Evolutionary conservation across 2,329 filamentous ascomycete species (phyloP), one percentile per base, ranked within the genome.

Genomic region (Trichoderma sp.): DNA sequence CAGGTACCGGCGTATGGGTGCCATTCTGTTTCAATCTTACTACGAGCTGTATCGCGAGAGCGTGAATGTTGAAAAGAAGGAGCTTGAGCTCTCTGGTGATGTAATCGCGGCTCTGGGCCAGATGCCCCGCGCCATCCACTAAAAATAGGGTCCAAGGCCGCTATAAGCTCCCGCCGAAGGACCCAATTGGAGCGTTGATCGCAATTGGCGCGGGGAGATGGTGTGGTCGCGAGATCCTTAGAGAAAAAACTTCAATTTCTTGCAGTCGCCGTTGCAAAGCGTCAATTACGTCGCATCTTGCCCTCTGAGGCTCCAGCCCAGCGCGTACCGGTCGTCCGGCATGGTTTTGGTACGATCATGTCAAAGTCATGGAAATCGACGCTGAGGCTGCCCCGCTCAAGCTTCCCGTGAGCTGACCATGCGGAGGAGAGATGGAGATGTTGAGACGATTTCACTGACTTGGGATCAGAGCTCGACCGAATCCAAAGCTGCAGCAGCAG

Each of bases 1-100:
- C 74, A 98, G 89, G 83, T 98, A 98, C 80, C 95, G 91, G 76
- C 95, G 92, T 65, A 98, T 91, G 12, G 95, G 95, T 14, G 95
- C 93, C 95, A 98, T 98, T 16, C 9, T 11, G 24, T 31, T 21
- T 16, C 27, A 62, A 14, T 24, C 7, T 29, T 21, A 14, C 16
- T 35, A 35, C 59, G 24, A 27, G 45, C 8, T 29, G n/a, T 64
- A 56, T 65, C n/a, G 60, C 29, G 41, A 21, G 45, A 73, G 59
- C 69, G 69, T 73, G 41, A 65, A 73, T 63, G 60, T 45, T 50
- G 56, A 50, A 59, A 53, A 41, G 31, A 50, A n/a, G 45, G 24
- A 35, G 41, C 60, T 50, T 35, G 65, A 38, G 33, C 33, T 29
- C 33, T 27, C 7, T 18, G 45, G 66, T 76, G 75, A 76, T 73